Percentiles rank a stretch among this genome's conserved stretches.
Conservation (phyloP, 768 basidiomycete species). For the Trametopsis cervina region DNA sequence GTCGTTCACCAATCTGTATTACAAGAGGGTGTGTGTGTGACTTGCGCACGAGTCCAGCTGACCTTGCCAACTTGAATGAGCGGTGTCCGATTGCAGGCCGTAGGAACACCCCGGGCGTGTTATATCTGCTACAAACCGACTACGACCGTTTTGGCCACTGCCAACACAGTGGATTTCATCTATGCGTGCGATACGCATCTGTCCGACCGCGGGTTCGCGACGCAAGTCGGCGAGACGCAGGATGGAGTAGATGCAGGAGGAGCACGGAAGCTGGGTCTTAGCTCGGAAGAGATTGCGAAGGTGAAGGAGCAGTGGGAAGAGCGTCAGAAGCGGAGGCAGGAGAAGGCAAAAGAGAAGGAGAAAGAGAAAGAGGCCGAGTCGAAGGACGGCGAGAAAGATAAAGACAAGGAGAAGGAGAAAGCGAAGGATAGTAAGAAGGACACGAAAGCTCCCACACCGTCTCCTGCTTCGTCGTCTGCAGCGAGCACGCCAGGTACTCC, state of each 20-base stretch:
- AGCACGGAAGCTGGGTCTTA: constrained; percentile 33
- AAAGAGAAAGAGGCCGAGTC: constrained; percentile 37
- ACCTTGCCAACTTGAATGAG: constrained; percentile 3
- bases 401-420: constrained; percentile 28
- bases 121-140: constrained; percentile 78
- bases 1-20: constrained; percentile 82
- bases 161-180: constrained; percentile 77
- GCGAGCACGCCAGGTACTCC: constrained; percentile 27
- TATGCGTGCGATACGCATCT: constrained; percentile 84
- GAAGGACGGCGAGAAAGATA: constrained; percentile 32
- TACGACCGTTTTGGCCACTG: constrained; percentile 76
- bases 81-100: constrained; percentile 41
- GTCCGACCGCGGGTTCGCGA: constrained; percentile 70
- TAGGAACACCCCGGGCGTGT: constrained; percentile 72
- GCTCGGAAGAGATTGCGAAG: constrained; percentile 68
- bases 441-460: constrained; percentile 22
- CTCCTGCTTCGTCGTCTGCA: constrained; percentile 27
- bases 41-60: constrained; percentile 8
- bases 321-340: constrained; percentile 53
- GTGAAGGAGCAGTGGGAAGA: constrained; percentile 79
- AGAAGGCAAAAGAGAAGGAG: constrained; percentile 46
- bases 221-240: constrained; percentile 33
- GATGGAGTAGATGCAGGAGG: constrained; percentile 25
- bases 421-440: constrained; percentile 18
- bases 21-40: constrained; percentile 63